Conservation (phyloP, 805 yeast genomes). For the Metschnikowia noctiluminum region DNA sequence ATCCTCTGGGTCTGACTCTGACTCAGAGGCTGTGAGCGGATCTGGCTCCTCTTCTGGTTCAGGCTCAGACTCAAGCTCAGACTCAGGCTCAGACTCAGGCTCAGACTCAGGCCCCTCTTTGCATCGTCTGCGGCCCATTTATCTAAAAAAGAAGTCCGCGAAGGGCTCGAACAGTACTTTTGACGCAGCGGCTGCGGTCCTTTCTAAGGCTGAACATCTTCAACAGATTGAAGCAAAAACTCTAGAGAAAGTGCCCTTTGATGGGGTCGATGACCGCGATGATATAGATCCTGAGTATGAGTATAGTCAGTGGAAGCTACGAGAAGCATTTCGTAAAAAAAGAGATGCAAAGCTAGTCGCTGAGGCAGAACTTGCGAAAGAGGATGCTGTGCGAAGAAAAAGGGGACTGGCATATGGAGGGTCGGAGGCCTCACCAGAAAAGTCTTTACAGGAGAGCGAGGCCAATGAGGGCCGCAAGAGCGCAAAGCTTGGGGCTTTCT, state of each 20-base stretch:
- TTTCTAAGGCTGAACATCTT: slow-evolving; percentile 15
- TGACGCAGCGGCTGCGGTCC: not conserved
- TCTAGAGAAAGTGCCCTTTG: slow-evolving; percentile 18
- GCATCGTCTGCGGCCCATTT: slow-evolving; percentile 12
- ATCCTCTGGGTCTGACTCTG: not conserved
- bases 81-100: not conserved
- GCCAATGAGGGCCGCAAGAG: slow-evolving; percentile 18
- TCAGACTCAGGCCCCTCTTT: slow-evolving; percentile 4
- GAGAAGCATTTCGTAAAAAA: slow-evolving; percentile 36
- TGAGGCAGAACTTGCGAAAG: slow-evolving; percentile 29
- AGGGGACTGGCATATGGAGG: not conserved
- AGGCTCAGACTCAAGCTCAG: slow-evolving; percentile 1
- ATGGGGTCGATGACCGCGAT: slow-evolving; percentile 57
- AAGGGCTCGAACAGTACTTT: not conserved
- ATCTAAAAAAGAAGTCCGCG: slow-evolving; percentile 8
- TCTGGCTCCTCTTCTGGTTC: slow-evolving; percentile 4
- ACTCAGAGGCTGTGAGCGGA: not conserved
- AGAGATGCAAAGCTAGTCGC: slow-evolving; percentile 36
- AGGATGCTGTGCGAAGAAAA: slow-evolving; percentile 25
- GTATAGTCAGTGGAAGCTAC: slow-evolving; percentile 35
- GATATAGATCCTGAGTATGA: slow-evolving; percentile 52
- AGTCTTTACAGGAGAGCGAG: not conserved
- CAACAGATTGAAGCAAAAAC: slow-evolving; percentile 9
- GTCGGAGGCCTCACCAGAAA: too few relatives aligned
- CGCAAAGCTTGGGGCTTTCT: slow-evolving; percentile 25